These are phyloP conservation scores for Phytopythium aichiense DNA, from an alignment of 352 stramenopile species.

Conservation along the genomic window DNA sequence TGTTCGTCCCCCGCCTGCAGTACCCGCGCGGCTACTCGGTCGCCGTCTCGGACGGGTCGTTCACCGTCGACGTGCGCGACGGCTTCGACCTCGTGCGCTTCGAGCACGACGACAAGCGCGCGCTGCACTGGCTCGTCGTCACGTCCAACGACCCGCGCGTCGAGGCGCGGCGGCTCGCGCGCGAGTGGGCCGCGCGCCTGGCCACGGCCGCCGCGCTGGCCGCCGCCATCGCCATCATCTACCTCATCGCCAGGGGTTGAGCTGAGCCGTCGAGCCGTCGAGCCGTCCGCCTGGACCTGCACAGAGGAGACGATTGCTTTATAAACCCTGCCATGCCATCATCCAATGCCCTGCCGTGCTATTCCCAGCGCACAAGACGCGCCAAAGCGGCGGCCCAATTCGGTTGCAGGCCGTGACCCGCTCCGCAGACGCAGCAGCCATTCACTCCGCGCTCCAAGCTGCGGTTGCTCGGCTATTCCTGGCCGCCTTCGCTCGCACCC, in stretches of 20 bases:
- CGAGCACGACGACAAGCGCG: slow-evolving; percentile 34
- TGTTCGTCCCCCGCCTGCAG: slow-evolving; percentile 12
- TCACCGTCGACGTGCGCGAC: slow-evolving; percentile 38
- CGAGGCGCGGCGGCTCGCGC: slow-evolving; percentile 19
- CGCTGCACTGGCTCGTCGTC: slow-evolving; percentile 34
- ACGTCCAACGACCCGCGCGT: slow-evolving; percentile 39
- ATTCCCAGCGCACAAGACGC: background rate
- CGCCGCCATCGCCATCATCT: slow-evolving; percentile 6
- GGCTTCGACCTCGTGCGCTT: slow-evolving; percentile 61
- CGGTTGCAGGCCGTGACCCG: background rate
- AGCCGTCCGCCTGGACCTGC: background rate
- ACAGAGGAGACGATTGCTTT: background rate
- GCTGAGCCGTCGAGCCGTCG: background rate
- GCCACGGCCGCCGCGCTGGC: slow-evolving; percentile 5
- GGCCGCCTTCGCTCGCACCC: no score
- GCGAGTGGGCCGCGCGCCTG: slow-evolving; percentile 5
- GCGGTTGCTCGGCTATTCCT: background rate
- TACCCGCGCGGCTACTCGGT: slow-evolving; percentile 22
- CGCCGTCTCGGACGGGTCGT: slow-evolving; percentile 53
- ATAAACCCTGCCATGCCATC: background rate
- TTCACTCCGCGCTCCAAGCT: background rate
- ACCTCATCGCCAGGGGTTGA: slow-evolving; percentile 4
- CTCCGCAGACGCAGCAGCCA: background rate
- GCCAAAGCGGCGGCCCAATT: background rate
- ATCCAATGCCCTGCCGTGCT: background rate